Evolutionary conservation across 768 basidiomycete species (phyloP).

Genomic region (Amanita molliuscula): DNA sequence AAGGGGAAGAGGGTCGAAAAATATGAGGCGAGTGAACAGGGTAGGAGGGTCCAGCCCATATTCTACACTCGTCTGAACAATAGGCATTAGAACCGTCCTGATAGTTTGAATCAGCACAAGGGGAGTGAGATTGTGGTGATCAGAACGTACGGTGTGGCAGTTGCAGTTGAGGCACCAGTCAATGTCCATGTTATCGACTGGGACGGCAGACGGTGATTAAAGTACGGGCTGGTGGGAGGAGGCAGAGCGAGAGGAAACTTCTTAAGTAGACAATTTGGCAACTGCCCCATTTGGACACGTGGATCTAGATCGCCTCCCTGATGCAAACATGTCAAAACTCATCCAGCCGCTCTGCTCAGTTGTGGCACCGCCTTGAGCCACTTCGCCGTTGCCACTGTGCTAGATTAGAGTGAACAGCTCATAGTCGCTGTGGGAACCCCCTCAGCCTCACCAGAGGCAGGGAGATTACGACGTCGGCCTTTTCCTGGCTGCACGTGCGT

Average conservation of each 20-base stretch:
- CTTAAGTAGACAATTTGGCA: slow-evolving; percentile 13
- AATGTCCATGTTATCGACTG: slow-evolving; percentile 40
- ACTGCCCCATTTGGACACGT: background rate
- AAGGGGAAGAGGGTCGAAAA: slow-evolving; percentile 3
- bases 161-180: slow-evolving; percentile 67
- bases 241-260: slow-evolving; percentile 7
- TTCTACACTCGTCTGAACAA: slow-evolving; percentile 39
- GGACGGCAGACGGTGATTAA: slow-evolving; percentile 2
- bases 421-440: background rate
- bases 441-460: background rate
- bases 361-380: background rate
- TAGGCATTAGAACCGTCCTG: slow-evolving; percentile 31
- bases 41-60: slow-evolving; percentile 20
- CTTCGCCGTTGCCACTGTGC: background rate
- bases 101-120: slow-evolving; percentile 11
- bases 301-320: slow-evolving; percentile 1
- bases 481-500: background rate
- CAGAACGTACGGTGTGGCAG: slow-evolving; percentile 37
- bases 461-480: background rate
- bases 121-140: slow-evolving; percentile 7
- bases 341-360: background rate
- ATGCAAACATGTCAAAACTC: background rate
- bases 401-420: background rate
- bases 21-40: slow-evolving; percentile 1
- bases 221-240: slow-evolving; percentile 11